Evolutionary conservation across 495 filamentous ascomycete species (phyloP).

Genomic region (Xylaria bambusicola): DNA sequence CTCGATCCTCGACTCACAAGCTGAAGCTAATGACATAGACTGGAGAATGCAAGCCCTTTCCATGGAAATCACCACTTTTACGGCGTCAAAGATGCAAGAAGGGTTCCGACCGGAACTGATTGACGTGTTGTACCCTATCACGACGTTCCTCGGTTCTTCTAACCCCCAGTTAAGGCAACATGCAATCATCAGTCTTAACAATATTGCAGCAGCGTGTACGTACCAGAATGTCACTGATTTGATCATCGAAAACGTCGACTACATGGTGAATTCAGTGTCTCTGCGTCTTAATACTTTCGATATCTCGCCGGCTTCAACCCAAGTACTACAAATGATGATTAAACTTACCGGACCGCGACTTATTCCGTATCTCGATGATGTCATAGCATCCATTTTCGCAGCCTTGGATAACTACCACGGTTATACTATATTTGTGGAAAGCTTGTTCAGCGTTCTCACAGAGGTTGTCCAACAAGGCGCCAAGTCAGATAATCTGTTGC

Average conservation of each 20-base stretch:
- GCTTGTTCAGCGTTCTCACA: slow-evolving; percentile 78
- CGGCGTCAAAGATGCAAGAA: slow-evolving; percentile 63
- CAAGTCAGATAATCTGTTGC: slow-evolving; percentile 61
- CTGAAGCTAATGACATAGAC: slow-evolving; percentile 55
- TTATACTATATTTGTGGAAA: slow-evolving; percentile 82
- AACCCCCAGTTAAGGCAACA: slow-evolving; percentile 71
- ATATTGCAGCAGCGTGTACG: slow-evolving; percentile 70
- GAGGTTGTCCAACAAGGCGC: slow-evolving; percentile 81
- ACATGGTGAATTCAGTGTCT: slow-evolving; percentile 90
- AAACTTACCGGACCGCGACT: slow-evolving; percentile 77
- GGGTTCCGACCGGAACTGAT: slow-evolving; percentile 84
- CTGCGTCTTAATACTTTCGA: slow-evolving; percentile 89
- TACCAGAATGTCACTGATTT: slow-evolving; percentile 75
- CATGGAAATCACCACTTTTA: slow-evolving; percentile 71
- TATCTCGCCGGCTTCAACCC: slow-evolving; percentile 84
- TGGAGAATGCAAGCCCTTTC: slow-evolving; percentile 74
- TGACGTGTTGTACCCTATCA: slow-evolving; percentile 85
- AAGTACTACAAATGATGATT: slow-evolving; percentile 94
- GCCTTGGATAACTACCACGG: slow-evolving; percentile 92
- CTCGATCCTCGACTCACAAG: slow-evolving; percentile 56
- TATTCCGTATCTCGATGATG: slow-evolving; percentile 88
- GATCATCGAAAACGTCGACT: slow-evolving; percentile 91
- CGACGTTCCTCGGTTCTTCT: slow-evolving; percentile 79
- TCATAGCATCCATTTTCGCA: slow-evolving; percentile 84
- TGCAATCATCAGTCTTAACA: slow-evolving; percentile 81